A percentile compares a stretch with the other conserved stretches of the same genome.
Evolutionary conservation across 805 yeast species (phyloP).

Genomic region (Starmera pachycereana): DNA sequence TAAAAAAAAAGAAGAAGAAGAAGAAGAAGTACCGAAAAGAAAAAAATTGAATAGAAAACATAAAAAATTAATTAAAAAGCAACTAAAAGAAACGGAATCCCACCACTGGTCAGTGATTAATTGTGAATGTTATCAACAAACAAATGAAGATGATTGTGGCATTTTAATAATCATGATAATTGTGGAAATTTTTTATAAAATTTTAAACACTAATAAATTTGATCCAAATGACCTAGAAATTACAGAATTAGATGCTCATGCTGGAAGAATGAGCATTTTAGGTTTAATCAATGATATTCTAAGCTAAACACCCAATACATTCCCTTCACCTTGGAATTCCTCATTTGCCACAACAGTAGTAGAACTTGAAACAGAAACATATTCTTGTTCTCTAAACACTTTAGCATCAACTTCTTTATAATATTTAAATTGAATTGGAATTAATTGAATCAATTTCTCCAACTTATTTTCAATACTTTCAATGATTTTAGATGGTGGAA

Average conservation of each 20-base stretch:
- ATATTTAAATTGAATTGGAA: constrained; percentile 46
- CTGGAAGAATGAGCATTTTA: neutral
- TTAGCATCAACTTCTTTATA: constrained; percentile 52
- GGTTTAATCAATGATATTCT: neutral
- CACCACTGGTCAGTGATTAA: neutral
- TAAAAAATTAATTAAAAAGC: too few species aligned
- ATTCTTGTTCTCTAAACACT: constrained; percentile 27
- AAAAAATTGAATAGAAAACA: too few species aligned
- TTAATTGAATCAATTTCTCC: constrained; percentile 35
- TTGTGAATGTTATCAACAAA: constrained; percentile 35
- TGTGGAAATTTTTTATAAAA: neutral
- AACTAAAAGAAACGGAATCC: constrained; percentile 16
- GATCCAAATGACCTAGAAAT: too few species aligned
- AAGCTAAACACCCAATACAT: constrained; percentile 7
- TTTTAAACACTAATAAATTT: neutral
- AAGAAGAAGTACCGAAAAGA: constrained; percentile 5
- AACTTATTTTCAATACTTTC: constrained; percentile 54
- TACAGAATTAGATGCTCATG: too few species aligned
- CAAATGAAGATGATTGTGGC: constrained; percentile 61
- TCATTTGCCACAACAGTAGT: neutral
- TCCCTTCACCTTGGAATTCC: constrained; percentile 16
- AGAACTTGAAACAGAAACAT: constrained; percentile 18
- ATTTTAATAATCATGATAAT: constrained; percentile 18
- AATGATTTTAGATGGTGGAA: constrained; percentile 57
- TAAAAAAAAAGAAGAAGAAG: constrained; percentile 10